Base-by-base conservation (phyloP, 306 rosid genomes). In the Amphicarpaea edgeworthii region DNA sequence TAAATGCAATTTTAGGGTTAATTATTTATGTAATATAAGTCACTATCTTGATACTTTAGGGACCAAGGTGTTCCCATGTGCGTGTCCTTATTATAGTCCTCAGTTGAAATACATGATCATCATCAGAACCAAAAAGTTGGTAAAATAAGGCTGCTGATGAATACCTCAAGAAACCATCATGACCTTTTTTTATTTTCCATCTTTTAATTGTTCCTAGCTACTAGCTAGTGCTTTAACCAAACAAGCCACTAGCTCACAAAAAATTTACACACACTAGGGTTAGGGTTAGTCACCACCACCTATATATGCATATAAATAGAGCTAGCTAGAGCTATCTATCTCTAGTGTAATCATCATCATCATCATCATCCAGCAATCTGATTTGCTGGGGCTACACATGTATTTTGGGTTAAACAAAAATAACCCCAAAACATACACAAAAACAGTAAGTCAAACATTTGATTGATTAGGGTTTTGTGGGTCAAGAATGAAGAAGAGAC, bases 401-500 rank as follows among this genome's bases (percentile, higher is more conserved):
- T 63, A 38, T 58, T 54, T 68, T 38, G 72, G 43, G 58, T 61
- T 76, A 63, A 71, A 68, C 50, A 54, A 16, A 74, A 50, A 41
- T 47, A 37, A 43, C 8, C 72, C 37, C 49, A 28, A 46, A 41
- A 50, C 49, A 49, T 20, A 81, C 42, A 14, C 23, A 30, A 0
- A 6, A 3, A 30, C 59, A 34, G 45, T 58, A 14, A 45, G 12
- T 38, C 21, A 43, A 46, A 58, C 11, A 47, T 41, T 41, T 43
- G 17, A 30, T 17, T 19, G 28, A 78, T 70, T 79, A 81, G 79
- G 76, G 63, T 64, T 64, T 75, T 77, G 16, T 72, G 17, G 7
- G 4, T n/a, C 23, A n/a, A 46, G 85, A 92, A 12, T 93, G 98
- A 93, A 88, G 88, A 93, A 88, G 86, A 55, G 87, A 8, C 96